phyloP scores from a whole-genome alignment of 345 rosid genomes.

The Corchorus olitorius region DNA sequence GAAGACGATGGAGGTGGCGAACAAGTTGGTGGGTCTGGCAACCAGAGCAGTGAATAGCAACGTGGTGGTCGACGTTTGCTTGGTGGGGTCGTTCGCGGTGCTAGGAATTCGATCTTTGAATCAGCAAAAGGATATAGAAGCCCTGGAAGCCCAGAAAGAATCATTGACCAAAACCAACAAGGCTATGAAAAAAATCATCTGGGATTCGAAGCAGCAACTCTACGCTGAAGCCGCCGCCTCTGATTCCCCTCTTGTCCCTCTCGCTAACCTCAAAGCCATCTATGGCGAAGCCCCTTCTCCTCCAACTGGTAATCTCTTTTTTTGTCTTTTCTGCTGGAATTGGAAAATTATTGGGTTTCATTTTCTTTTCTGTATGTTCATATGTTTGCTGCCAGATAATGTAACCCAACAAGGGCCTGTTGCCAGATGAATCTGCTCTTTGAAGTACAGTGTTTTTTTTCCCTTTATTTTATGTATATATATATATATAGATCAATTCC shows the following conservation, averaged over 20 bases:
- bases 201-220: constrained; percentile 94
- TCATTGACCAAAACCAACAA: constrained; percentile 59
- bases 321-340: not conserved
- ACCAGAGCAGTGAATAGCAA: constrained; percentile 58
- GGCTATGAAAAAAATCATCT: constrained; percentile 56
- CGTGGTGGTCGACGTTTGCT: constrained; percentile 55
- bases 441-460: too few species aligned
- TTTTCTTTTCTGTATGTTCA: not conserved
- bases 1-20: constrained; percentile 38
- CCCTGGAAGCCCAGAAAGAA: constrained; percentile 56
- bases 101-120: constrained; percentile 58
- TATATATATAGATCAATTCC: not conserved
- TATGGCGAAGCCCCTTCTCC: constrained; percentile 62
- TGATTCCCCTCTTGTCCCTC: constrained; percentile 56
- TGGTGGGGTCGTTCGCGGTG: constrained; percentile 52
- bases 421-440: not conserved
- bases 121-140: constrained; percentile 64
- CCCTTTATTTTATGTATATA: not conserved
- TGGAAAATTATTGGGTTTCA: not conserved
- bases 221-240: constrained; percentile 61
- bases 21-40: constrained; percentile 39
- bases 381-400: not conserved
- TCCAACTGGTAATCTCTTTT: constrained; percentile 36
- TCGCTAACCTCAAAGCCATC: constrained; percentile 65
- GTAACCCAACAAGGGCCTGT: not conserved